A percentile compares a stretch with the other conserved stretches of the same genome.
Evolutionary conservation across 2,329 filamentous ascomycete genomes (phyloP).

Genomic region (Lecanicillium sp.): DNA sequence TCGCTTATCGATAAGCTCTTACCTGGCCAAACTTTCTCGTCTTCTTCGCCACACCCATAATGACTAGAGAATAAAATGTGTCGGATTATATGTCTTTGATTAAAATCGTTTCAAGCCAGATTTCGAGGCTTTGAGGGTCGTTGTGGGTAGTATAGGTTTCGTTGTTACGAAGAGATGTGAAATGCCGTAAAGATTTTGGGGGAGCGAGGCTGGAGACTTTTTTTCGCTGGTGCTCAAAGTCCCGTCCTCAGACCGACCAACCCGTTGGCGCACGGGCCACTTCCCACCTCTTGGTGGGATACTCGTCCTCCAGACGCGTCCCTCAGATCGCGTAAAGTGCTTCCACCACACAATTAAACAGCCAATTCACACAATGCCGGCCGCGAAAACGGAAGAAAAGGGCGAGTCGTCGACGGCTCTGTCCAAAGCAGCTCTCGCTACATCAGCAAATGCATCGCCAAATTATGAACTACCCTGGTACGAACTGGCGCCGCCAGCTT

Average conservation of each 20-base stretch:
- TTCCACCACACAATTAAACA: constrained; percentile 12
- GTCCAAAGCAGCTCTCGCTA: constrained; percentile 45
- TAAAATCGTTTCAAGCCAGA: too few relatives aligned
- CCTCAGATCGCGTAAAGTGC: constrained; percentile 28
- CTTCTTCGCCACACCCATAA: constrained; percentile 82
- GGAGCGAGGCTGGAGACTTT: constrained; percentile 16
- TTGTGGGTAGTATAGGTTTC: too few relatives aligned
- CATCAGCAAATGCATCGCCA: constrained; percentile 38
- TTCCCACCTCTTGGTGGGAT: background rate
- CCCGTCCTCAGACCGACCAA: background rate
- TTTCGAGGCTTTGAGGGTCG: too few relatives aligned
- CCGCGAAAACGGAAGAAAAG: constrained; percentile 38
- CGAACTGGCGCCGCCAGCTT: constrained; percentile 10
- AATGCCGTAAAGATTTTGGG: background rate
- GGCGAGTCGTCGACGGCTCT: constrained; percentile 56
- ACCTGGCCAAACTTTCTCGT: constrained; percentile 82
- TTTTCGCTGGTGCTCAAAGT: constrained; percentile 19
- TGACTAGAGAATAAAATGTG: constrained; percentile 4
- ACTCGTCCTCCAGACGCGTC: constrained; percentile 22
- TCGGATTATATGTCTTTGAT: constrained; percentile 2
- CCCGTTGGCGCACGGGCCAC: constrained; percentile 19
- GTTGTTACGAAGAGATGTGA: background rate
- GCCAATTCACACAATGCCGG: constrained; percentile 33
- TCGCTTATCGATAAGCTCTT: constrained; percentile 23
- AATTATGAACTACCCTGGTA: constrained; percentile 78